Percentiles rank a stretch among this genome's conserved stretches.
These are phyloP conservation scores for Yamadazyma atlantica DNA, from an alignment of 1,139 yeast species.

Conservation along the genomic window DNA sequence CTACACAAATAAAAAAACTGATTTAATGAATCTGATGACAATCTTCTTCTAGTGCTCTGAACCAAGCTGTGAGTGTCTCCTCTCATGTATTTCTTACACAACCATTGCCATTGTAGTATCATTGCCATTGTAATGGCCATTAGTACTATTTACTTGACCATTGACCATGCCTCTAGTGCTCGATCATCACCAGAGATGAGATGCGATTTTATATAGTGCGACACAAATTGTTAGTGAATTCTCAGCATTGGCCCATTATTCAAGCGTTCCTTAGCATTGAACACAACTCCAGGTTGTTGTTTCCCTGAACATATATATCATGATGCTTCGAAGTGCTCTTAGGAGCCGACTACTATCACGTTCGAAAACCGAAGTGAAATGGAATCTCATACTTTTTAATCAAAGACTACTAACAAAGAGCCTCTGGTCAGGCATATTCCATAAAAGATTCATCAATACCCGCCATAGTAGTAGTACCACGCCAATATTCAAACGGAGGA, in stretches of 20 bases:
- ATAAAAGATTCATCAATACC: too few relatives aligned
- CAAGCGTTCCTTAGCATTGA: neutral
- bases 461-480: too few relatives aligned
- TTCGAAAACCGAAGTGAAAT: neutral
- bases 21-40: conserved; percentile 73
- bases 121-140: too few relatives aligned
- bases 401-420: neutral
- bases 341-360: neutral
- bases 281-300: neutral
- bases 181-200: neutral
- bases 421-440: too few relatives aligned
- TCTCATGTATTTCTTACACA: neutral
- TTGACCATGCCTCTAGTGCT: neutral
- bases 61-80: neutral
- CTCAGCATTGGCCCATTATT: neutral
- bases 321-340: neutral
- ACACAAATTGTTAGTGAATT: neutral
- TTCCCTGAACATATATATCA: neutral
- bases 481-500: neutral
- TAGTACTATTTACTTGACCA: too few relatives aligned
- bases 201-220: neutral
- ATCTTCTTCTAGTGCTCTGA: too few relatives aligned
- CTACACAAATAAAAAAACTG: conserved; percentile 58
- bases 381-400: neutral
- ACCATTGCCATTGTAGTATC: neutral